phyloP scores from a whole-genome alignment of 805 yeast genomes.

The Clavispora fructus region DNA sequence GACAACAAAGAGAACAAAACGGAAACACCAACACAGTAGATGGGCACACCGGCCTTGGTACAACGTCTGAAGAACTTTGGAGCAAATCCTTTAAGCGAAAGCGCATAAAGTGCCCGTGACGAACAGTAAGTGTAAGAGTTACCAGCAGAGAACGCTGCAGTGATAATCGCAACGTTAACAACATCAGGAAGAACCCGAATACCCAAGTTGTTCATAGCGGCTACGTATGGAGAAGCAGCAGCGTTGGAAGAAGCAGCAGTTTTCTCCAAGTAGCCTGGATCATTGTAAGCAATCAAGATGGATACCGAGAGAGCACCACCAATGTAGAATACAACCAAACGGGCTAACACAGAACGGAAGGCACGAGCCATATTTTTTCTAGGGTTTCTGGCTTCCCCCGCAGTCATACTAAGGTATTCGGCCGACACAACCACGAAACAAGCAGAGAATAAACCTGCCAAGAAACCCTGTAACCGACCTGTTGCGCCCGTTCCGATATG shows the following conservation, averaged over 20 bases:
- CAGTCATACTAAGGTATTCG: constrained; percentile 40
- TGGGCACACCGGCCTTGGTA: constrained; percentile 14
- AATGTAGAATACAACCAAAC: constrained; percentile 41
- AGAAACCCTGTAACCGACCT: constrained; percentile 40
- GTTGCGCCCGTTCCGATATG: constrained; percentile 31
- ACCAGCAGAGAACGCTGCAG: constrained; percentile 18
- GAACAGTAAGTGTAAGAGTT: constrained; percentile 18
- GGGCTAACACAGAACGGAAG: constrained; percentile 38
- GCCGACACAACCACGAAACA: constrained; percentile 40
- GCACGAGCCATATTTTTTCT: constrained; percentile 36
- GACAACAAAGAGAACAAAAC: constrained; percentile 15
- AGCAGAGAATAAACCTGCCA: constrained; percentile 34
- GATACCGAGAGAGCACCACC: constrained; percentile 41
- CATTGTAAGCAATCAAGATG: constrained; percentile 25
- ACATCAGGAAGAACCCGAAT: constrained; percentile 15
- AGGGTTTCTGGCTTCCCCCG: constrained; percentile 41
- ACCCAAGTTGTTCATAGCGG: constrained; percentile 17
- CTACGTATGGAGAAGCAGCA: constrained; percentile 18
- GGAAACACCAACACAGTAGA: constrained; percentile 16
- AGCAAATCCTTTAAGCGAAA: constrained; percentile 14
- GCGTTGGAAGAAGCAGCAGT: constrained; percentile 12
- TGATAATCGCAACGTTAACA: constrained; percentile 14
- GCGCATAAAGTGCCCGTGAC: constrained; percentile 16
- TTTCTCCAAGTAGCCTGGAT: constrained; percentile 12
- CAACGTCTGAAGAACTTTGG: constrained; percentile 13